These are phyloP conservation scores for Ogataea ramenticola DNA, from an alignment of 805 yeast genomes.

Conservation along the genomic window DNA sequence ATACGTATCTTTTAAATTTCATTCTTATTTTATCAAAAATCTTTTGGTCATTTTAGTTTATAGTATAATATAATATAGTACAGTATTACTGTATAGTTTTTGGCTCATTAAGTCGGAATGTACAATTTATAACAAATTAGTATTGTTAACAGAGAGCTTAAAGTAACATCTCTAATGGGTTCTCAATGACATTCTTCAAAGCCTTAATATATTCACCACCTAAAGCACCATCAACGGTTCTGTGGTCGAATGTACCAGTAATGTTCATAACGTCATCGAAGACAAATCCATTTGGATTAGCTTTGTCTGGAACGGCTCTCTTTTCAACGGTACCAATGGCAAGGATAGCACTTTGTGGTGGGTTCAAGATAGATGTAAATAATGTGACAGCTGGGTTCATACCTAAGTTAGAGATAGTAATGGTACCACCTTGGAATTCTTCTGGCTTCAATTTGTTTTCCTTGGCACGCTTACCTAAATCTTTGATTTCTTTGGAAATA, in stretches of 20 bases:
- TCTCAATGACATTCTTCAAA: slow-evolving; percentile 84
- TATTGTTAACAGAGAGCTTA: slow-evolving; percentile 26
- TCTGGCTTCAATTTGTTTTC: slow-evolving; percentile 88
- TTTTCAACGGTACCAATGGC: slow-evolving; percentile 93
- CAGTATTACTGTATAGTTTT: no score
- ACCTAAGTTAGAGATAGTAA: slow-evolving; percentile 97
- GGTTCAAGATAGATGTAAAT: slow-evolving; percentile 96
- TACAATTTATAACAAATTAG: no score
- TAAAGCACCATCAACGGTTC: slow-evolving; percentile 92
- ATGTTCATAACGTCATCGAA: slow-evolving; percentile 87
- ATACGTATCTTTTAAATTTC: no score
- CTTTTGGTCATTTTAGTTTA: no score
- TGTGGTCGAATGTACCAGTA: slow-evolving; percentile 97
- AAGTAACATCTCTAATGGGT: slow-evolving; percentile 89
- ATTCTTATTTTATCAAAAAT: no score
- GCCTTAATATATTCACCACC: slow-evolving; percentile 97
- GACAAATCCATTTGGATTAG: slow-evolving; percentile 83
- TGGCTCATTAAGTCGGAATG: no score
- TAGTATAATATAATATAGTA: no score
- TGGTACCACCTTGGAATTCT: slow-evolving; percentile 99
- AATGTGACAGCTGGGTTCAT: slow-evolving; percentile 91
- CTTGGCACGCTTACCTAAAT: slow-evolving; percentile 93
- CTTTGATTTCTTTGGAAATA: slow-evolving; percentile 82
- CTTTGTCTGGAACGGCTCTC: slow-evolving; percentile 88
- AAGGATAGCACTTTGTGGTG: slow-evolving; percentile 91